Percentiles rank a stretch among this genome's conserved stretches.
phyloP scores from a whole-genome alignment of 2,329 filamentous ascomycete species.

The Calonectria henricotiae region DNA sequence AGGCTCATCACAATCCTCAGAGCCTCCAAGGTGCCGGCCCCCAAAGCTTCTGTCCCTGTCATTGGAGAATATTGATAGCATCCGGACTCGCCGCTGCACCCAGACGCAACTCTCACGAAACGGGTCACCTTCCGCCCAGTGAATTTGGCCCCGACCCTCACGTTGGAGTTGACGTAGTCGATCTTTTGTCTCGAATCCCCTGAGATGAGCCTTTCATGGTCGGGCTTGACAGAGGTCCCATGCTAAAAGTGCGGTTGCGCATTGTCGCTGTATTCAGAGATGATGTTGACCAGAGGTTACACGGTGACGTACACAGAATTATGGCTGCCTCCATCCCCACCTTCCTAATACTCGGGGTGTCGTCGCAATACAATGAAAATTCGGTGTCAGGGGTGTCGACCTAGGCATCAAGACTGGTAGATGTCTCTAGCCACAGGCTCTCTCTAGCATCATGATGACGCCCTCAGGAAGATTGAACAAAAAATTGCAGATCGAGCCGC shows the following conservation, averaged over 20 bases:
- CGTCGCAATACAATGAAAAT: neutral
- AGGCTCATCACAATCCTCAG: neutral
- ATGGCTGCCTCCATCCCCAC: neutral
- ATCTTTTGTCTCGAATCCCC: constrained; percentile 13
- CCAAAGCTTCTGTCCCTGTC: neutral
- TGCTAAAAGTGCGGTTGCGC: neutral
- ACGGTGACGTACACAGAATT: neutral
- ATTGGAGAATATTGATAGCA: neutral
- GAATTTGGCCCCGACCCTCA: neutral
- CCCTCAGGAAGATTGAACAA: neutral
- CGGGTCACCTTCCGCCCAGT: neutral
- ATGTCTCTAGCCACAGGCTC: neutral
- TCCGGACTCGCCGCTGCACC: constrained; percentile 9
- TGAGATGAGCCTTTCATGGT: neutral
- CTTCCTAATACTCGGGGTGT: neutral
- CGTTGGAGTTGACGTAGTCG: neutral
- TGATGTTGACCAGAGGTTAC: neutral
- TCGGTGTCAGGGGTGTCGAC: neutral
- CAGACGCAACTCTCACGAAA: neutral
- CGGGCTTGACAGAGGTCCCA: neutral
- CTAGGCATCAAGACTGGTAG: neutral
- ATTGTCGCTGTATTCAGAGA: neutral
- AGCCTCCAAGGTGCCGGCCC: neutral
- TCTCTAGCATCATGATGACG: neutral
- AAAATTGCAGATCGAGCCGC: neutral